Evolutionary conservation across 495 filamentous ascomycete species (phyloP).

Genomic region (Cladorrhinum samala): DNA sequence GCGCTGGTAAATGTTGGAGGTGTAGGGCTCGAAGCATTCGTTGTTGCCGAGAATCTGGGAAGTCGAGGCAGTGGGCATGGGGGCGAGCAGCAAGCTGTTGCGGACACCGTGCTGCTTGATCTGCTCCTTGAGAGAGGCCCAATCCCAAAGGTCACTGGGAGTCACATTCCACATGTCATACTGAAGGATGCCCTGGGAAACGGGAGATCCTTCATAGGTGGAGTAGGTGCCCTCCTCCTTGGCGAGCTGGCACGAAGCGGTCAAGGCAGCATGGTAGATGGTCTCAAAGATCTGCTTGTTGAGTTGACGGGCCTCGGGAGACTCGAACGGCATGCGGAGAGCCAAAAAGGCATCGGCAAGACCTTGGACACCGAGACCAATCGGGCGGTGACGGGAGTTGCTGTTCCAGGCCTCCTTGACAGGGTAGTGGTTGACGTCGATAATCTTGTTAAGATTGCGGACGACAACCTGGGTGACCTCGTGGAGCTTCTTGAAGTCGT

Average conservation of each 20-base stretch:
- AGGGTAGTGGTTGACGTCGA: slow-evolving; percentile 95
- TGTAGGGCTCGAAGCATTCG: slow-evolving; percentile 99
- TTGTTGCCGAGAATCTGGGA: slow-evolving; percentile 97
- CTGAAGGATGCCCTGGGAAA: slow-evolving; percentile 92
- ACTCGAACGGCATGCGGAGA: slow-evolving; percentile 94
- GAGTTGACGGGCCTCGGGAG: slow-evolving; percentile 80
- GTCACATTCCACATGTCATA: slow-evolving; percentile 98
- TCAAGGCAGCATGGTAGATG: slow-evolving; percentile 94
- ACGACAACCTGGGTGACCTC: slow-evolving; percentile 86
- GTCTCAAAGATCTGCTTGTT: slow-evolving; percentile 99
- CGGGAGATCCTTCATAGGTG: slow-evolving; percentile 87
- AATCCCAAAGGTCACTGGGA: slow-evolving; percentile 94
- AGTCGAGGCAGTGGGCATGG: slow-evolving; percentile 96
- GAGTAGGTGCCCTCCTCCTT: slow-evolving; percentile 77
- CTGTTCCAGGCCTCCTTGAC: slow-evolving; percentile 86
- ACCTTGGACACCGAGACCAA: slow-evolving; percentile 95
- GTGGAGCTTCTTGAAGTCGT: slow-evolving; percentile 93
- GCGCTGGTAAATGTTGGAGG: slow-evolving; percentile 98
- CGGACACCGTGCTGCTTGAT: slow-evolving; percentile 88
- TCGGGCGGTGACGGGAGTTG: slow-evolving; percentile 92
- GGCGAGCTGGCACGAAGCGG: slow-evolving; percentile 79
- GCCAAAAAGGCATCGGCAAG: slow-evolving; percentile 98
- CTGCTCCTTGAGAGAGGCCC: slow-evolving; percentile 78
- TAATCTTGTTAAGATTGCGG: slow-evolving; percentile 94
- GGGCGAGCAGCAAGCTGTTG: slow-evolving; percentile 90